Evolutionary conservation across 352 stramenopile genomes (phyloP).

Genomic region (Pythium monospermum): DNA sequence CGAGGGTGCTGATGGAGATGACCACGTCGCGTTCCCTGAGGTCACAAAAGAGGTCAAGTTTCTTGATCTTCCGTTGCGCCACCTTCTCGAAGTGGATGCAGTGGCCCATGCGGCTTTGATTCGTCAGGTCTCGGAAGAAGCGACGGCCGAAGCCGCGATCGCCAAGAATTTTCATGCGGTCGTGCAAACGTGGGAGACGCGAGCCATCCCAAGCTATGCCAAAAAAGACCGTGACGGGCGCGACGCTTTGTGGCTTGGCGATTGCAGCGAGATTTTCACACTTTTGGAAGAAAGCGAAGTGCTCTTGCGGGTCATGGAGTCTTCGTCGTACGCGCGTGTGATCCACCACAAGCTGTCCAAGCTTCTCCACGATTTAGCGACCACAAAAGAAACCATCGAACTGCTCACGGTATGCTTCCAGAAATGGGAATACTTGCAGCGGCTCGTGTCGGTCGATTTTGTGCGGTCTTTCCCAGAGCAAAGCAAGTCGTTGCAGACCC

Average conservation of each 20-base stretch:
- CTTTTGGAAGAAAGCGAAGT: slow-evolving; percentile 73
- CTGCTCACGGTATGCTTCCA: slow-evolving; percentile 51
- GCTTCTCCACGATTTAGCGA: slow-evolving; percentile 38
- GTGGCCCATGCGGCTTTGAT: slow-evolving; percentile 36
- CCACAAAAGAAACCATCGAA: slow-evolving; percentile 48
- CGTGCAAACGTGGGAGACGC: slow-evolving; percentile 46
- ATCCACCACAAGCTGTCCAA: slow-evolving; percentile 43
- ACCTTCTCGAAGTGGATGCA: slow-evolving; percentile 46
- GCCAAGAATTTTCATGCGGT: slow-evolving; percentile 53
- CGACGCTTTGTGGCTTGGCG: slow-evolving; percentile 44
- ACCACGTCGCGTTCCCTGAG: background rate
- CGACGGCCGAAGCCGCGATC: slow-evolving; percentile 58
- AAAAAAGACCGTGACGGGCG: slow-evolving; percentile 60
- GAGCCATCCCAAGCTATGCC: slow-evolving; percentile 39
- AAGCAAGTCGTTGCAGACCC: slow-evolving; percentile 42
- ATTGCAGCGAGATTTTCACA: slow-evolving; percentile 47
- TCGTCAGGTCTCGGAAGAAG: slow-evolving; percentile 67
- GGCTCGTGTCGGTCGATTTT: slow-evolving; percentile 57
- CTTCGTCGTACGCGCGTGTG: slow-evolving; percentile 56
- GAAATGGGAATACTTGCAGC: slow-evolving; percentile 67
- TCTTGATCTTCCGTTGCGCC: slow-evolving; percentile 39
- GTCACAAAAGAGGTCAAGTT: slow-evolving; percentile 16
- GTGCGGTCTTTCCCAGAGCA: slow-evolving; percentile 52
- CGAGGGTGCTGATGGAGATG: background rate
- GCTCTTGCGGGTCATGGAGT: slow-evolving; percentile 63